Evolutionary conservation across 371 early-diverging fungal genomes (phyloP), one percentile per base, ranked within the genome.

Genomic region (Basidiobolus meristosporus): DNA sequence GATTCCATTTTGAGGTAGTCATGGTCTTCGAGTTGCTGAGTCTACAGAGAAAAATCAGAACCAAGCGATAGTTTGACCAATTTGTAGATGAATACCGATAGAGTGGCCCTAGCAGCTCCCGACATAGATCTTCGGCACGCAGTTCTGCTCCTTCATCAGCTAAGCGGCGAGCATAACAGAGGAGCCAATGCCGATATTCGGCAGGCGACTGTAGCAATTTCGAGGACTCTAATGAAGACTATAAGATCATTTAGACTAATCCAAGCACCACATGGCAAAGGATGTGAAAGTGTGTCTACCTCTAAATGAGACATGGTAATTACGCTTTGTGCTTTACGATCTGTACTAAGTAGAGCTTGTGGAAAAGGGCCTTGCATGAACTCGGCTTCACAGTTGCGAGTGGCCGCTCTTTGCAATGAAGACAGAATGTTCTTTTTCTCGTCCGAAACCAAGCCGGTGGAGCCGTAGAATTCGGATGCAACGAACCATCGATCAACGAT

Each of bases 81-180:
- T 3, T 6, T 34, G 12, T 34, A 34, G 5, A 6, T 6, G 18
- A 14, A 57, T 59, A 65, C 69, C 49, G 41, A 31, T 59, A 68
- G 10, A 65, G 56, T 20, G 77, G 76, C 1, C 76, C 82, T 12
- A 65, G 48, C 22, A 83, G 45, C 48, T 68, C 69, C 43, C 70
- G 65, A 51, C 81, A 80, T 12, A 86, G 47, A 45, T 82, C 84
- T 39, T 66, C 59, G 6, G 63, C 65, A 31, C 73, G 74, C 0
- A 56, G 52, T 26, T 68, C 57, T 11, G 66, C 61, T 36, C 70
- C 65, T 39, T 76, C 80, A 36, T 73, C 69, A 3, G 80, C 63
- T 21, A 87, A 51, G 31, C 67, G 64, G 34, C 65, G 62, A 2
- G 73, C 82, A 61, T 84, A 87, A 31, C 61, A 53, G 17, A 59